These are phyloP conservation scores for Pythium insidiosum DNA, from an alignment of 352 stramenopile species.

Conservation along the genomic window DNA sequence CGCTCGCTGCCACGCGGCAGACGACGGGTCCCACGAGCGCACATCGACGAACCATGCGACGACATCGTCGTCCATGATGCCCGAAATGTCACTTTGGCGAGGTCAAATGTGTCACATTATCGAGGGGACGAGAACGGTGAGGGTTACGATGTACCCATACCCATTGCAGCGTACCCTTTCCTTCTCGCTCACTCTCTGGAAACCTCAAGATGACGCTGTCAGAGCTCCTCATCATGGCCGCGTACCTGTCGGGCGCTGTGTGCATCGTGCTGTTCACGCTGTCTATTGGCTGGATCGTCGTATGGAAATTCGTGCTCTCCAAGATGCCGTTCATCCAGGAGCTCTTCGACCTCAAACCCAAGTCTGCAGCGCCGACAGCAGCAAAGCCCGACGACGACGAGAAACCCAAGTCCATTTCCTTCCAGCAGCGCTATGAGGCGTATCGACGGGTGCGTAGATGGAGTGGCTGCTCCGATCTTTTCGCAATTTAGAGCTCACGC, in stretches of 20 bases:
- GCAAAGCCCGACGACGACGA: slow-evolving; percentile 16
- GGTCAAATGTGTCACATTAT: no score
- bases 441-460: slow-evolving; percentile 57
- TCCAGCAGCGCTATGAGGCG: slow-evolving; percentile 62
- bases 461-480: no score
- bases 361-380: no score
- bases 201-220: slow-evolving; percentile 18
- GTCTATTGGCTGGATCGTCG: slow-evolving; percentile 64
- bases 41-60: slow-evolving; percentile 32
- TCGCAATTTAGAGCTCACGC: no score
- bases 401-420: slow-evolving; percentile 42
- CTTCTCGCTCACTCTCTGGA: background rate
- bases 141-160: no score
- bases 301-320: slow-evolving; percentile 79
- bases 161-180: no score
- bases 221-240: slow-evolving; percentile 48
- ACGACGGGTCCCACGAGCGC: slow-evolving; percentile 23
- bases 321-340: slow-evolving; percentile 82
- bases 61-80: background rate
- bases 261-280: slow-evolving; percentile 81
- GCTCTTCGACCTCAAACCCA: slow-evolving; percentile 76
- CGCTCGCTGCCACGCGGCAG: slow-evolving; percentile 23
- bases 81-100: background rate
- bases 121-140: no score
- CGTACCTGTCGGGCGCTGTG: slow-evolving; percentile 66